A percentile compares a stretch with the other conserved stretches of the same genome.
Evolutionary conservation across 192 early-diverging fungal species (phyloP).

Genomic region (Piromyces finnis): DNA sequence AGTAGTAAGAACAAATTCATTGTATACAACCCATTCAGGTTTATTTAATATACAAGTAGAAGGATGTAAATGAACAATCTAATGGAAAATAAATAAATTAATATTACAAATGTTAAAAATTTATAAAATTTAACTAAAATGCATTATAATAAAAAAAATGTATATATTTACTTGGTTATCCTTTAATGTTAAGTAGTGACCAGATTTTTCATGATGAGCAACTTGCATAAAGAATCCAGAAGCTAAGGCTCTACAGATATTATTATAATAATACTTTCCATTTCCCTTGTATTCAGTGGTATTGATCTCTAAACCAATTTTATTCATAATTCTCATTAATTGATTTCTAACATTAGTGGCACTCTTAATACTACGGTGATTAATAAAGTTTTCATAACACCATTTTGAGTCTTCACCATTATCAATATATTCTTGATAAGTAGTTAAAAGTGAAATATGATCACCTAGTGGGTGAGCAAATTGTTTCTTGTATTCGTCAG

Average conservation of each 20-base stretch:
- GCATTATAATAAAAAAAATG: conserved; percentile 8
- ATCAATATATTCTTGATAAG: conserved; percentile 74
- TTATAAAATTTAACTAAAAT: too few relatives aligned
- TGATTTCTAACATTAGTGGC: conserved; percentile 87
- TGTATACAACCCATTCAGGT: conserved; percentile 98
- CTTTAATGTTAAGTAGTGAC: conserved; percentile 83
- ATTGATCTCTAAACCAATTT: conserved; percentile 42
- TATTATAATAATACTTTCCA: conserved; percentile 31
- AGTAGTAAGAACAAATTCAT: conserved; percentile 95
- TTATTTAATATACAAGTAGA: conserved; percentile 72
- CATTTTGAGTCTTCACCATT: conserved; percentile 59
- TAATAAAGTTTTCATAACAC: conserved; percentile 90
- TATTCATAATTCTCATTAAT: conserved; percentile 65
- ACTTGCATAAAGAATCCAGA: conserved; percentile 99
- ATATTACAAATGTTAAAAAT: not conserved
- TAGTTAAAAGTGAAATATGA: conserved; percentile 89
- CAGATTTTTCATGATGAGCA: conserved; percentile 68
- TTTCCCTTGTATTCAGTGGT: conserved; percentile 24
- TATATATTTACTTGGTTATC: conserved; percentile 65
- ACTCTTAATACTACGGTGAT: conserved; percentile 67
- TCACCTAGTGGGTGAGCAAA: conserved; percentile 93
- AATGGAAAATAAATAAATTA: not conserved
- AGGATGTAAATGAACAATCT: conserved; percentile 78
- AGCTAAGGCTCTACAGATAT: conserved; percentile 74
- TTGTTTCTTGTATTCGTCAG: conserved; percentile 76